These are phyloP conservation scores for Linnemannia schmuckeri DNA, from an alignment of 192 early-diverging fungal species.

Conservation along the genomic window DNA sequence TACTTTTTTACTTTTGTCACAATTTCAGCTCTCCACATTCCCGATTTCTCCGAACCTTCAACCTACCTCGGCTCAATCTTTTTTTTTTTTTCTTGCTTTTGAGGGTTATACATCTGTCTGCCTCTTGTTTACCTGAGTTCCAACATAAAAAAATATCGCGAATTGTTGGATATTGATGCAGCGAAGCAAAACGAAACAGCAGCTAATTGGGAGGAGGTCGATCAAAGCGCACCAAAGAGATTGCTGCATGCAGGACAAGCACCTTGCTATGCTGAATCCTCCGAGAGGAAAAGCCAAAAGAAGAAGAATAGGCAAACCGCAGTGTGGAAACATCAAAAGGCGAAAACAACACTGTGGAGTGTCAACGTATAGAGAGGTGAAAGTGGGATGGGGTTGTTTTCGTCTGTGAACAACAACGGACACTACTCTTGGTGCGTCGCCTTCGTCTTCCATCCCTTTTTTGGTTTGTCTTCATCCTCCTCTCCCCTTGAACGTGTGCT, in stretches of 20 bases:
- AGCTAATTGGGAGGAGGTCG: background rate
- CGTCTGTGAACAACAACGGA: background rate
- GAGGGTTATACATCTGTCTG: background rate
- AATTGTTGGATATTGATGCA: background rate
- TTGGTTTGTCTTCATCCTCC: background rate
- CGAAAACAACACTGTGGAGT: background rate
- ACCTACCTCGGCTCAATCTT: background rate
- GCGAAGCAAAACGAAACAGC: background rate
- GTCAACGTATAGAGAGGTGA: background rate
- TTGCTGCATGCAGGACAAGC: background rate
- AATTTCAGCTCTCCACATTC: background rate
- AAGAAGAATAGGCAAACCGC: background rate
- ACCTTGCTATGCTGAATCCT: background rate
- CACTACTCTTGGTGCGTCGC: background rate
- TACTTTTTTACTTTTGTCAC: background rate
- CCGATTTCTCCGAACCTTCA: background rate
- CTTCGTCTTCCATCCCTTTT: background rate
- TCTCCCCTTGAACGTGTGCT: background rate
- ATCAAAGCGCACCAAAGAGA: background rate
- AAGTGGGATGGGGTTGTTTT: background rate
- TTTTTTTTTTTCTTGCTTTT: background rate
- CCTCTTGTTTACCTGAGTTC: background rate
- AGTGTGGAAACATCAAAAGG: background rate
- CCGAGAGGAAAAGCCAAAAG: background rate
- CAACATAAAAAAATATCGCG: background rate